These are phyloP conservation scores for Herpotrichia juniperi DNA, from an alignment of 2,329 filamentous ascomycete genomes.

Conservation along the genomic window DNA sequence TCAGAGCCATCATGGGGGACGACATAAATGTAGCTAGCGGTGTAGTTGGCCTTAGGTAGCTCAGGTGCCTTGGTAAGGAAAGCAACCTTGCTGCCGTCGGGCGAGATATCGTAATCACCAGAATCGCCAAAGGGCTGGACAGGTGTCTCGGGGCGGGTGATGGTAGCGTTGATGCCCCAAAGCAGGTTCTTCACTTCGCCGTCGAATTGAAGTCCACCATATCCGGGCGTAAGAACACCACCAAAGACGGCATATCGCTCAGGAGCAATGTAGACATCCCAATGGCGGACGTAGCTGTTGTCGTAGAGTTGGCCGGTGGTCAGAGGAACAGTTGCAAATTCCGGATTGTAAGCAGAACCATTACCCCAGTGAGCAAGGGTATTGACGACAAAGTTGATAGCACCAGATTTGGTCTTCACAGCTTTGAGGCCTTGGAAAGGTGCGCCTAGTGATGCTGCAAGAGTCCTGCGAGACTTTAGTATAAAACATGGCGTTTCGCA, in stretches of 20 bases:
- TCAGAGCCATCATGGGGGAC: constrained; percentile 69
- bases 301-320: constrained; percentile 75
- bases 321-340: constrained; percentile 62
- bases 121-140: constrained; percentile 78
- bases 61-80: constrained; percentile 79
- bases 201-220: constrained; percentile 37
- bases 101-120: constrained; percentile 77
- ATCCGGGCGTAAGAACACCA: constrained; percentile 58
- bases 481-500: not conserved
- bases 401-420: constrained; percentile 42
- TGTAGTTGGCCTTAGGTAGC: constrained; percentile 74
- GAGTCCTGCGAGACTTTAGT: constrained; percentile 20
- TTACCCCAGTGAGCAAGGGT: constrained; percentile 67
- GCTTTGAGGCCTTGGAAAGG: constrained; percentile 58
- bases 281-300: constrained; percentile 78
- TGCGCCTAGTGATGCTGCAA: constrained; percentile 50
- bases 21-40: constrained; percentile 82
- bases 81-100: constrained; percentile 64
- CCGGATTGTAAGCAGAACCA: constrained; percentile 72
- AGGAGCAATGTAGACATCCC: constrained; percentile 74
- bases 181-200: constrained; percentile 54
- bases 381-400: constrained; percentile 56
- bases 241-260: constrained; percentile 78
- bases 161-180: constrained; percentile 64
- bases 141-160: constrained; percentile 67